Base-by-base conservation (phyloP, 1,284 basidiomycete species). In the Ceratobasidium sp. region DNA sequence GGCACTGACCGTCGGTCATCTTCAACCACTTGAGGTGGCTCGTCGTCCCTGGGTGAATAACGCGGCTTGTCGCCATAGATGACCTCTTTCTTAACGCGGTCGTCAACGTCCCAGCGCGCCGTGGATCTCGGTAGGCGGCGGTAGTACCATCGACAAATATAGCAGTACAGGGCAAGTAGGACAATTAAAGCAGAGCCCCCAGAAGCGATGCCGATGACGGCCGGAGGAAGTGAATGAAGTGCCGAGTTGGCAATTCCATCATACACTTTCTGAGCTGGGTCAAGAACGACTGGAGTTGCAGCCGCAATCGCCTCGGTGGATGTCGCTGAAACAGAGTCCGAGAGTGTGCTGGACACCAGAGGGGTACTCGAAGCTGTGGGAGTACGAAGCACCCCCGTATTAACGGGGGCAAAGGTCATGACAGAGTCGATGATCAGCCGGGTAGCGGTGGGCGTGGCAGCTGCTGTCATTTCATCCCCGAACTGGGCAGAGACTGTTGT, bases 71-170 rank as follows among this genome's bases (percentile, higher is more conserved):
- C 44, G 27, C 52, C 64, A 16, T 67, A 67, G 9, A 67, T 2
- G 42, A 39, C 52, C n/a, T 56, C 44, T 25, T 56, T 56, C 44
- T 47, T 50, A n/a, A 41, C 42, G 19, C 27, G 41, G 30, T 67
- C 53, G 27, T 67, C 64, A n/a, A 67, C 44, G 29, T 67, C 64
- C 64, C 64, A 67, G 23, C 64, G 64, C 21, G 27, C 30, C 5
- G 53, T 56, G 8, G 64, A 56, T 42, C 64, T 52, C 14, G 64
- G 64, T n/a, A 67, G 44, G 21, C 64, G 64, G n/a, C 53, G 53
- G 46, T 67, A 67, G 29, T 67, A 67, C 64, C 64, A 67, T n/a
- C 53, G 64, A 36, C 64, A 67, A 23, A 67, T 67, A 30, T 47
- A 67, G 33, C 64, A 67, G 50, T 67, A 67, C 11, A 54, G 42